Evolutionary conservation across 345 rosid genomes (phyloP).

Genomic region (Camelina laxa): DNA sequence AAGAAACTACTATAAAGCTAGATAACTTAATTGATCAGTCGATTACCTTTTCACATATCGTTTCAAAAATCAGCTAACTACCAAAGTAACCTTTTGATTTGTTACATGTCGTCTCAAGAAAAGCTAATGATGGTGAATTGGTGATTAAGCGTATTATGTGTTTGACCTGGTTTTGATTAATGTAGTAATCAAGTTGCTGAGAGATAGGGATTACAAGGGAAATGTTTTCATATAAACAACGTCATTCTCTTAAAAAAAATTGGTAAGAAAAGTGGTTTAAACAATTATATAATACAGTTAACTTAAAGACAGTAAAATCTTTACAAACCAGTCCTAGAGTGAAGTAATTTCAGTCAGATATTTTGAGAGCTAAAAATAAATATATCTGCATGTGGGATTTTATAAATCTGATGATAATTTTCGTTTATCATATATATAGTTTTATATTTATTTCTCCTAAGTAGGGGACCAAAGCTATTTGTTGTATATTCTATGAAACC

Average conservation of each 20-base stretch:
- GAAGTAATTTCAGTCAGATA: background rate
- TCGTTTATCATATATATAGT: background rate
- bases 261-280: background rate
- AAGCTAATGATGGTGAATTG: background rate
- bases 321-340: background rate
- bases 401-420: conserved; percentile 15
- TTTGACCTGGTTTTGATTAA: background rate
- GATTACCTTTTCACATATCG: background rate
- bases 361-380: background rate
- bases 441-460: conserved; percentile 25
- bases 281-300: background rate
- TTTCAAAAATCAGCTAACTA: background rate
- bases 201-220: background rate
- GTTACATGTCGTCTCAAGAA: background rate
- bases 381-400: background rate
- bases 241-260: background rate
- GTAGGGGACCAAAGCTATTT: conserved; percentile 43
- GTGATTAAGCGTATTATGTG: background rate
- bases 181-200: background rate
- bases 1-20: background rate
- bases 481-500: conserved; percentile 36
- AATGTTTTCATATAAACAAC: too few species aligned
- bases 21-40: background rate
- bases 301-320: conserved; percentile 5
- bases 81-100: background rate